Conservation (phyloP, 371 early-diverging fungal species). For the Coemansia sp. region DNA sequence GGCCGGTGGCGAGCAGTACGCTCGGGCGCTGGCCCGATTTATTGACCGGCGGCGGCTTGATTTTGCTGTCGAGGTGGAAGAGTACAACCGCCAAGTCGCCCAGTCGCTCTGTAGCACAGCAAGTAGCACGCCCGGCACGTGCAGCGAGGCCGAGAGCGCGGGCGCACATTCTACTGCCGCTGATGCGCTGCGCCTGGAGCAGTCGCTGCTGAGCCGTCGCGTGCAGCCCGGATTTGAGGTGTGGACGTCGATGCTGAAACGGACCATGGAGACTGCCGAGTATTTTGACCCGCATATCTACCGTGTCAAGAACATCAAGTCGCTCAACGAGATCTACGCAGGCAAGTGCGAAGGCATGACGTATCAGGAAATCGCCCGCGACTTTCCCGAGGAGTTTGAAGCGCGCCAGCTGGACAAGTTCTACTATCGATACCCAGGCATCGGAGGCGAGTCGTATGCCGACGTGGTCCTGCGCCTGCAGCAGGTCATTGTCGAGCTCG, state of each 20-base stretch:
- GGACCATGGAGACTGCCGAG: constrained; percentile 84
- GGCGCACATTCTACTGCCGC: constrained; percentile 8
- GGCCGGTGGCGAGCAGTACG: constrained; percentile 76
- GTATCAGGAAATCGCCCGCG: constrained; percentile 89
- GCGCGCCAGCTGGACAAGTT: constrained; percentile 93
- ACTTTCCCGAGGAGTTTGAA: constrained; percentile 75
- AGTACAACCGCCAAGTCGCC: constrained; percentile 22
- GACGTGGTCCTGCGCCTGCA: constrained; percentile 84
- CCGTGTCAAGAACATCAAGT: constrained; percentile 65
- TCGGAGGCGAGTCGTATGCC: constrained; percentile 92
- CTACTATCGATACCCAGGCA: constrained; percentile 75
- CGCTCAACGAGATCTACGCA: constrained; percentile 93
- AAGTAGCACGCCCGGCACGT: constrained; percentile 12
- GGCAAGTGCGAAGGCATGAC: constrained; percentile 98
- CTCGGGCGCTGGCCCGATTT: constrained; percentile 59
- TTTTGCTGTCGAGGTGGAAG: constrained; percentile 41
- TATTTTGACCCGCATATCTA: constrained; percentile 44
- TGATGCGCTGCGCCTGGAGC: constrained; percentile 7
- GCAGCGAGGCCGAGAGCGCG: constrained; percentile 37
- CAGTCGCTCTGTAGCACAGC: constrained; percentile 24
- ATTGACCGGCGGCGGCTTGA: constrained; percentile 48
- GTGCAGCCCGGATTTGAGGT: constrained; percentile 55
- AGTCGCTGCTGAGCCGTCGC: constrained; percentile 8
- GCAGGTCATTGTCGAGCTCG: constrained; percentile 95
- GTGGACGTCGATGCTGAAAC: constrained; percentile 91